Percentiles rank a stretch among this genome's conserved stretches.
phyloP scores from a whole-genome alignment of 2,329 filamentous ascomycete genomes.

The Beauveria scarabaeidicola region DNA sequence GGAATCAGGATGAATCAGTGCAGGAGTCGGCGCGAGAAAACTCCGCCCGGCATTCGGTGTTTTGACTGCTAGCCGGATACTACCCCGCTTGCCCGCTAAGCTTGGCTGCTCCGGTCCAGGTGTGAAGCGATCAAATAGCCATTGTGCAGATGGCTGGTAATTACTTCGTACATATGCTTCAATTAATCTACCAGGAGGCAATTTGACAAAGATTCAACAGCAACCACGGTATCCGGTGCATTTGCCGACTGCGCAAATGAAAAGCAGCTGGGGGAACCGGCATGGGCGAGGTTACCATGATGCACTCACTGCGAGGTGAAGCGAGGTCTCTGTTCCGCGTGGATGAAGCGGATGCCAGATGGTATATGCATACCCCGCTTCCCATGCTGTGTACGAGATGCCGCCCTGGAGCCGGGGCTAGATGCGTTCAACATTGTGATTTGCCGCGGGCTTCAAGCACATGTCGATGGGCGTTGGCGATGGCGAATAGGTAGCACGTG shows the following conservation, averaged over 20 bases:
- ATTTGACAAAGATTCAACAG: too few relatives aligned
- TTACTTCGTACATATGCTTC: not conserved
- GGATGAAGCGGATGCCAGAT: not conserved
- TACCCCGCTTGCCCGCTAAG: constrained; percentile 5
- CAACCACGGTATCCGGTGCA: too few relatives aligned
- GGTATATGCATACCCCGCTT: not conserved
- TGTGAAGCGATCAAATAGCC: not conserved
- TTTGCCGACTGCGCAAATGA: not conserved
- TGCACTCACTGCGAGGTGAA: too few relatives aligned
- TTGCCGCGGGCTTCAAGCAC: not conserved
- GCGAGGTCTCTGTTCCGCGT: not conserved
- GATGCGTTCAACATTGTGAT: not conserved
- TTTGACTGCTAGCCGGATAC: not conserved
- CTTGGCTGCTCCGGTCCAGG: not conserved
- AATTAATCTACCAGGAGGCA: not conserved
- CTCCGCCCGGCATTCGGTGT: constrained; percentile 5
- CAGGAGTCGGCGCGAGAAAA: not conserved
- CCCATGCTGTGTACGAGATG: not conserved
- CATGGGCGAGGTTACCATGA: too few relatives aligned
- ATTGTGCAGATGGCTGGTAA: not conserved
- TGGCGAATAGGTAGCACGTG: not conserved
- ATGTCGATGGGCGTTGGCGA: not conserved
- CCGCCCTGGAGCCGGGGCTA: not conserved
- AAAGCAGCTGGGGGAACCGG: not conserved
- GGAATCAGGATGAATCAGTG: not conserved